Conservation (phyloP, 176 grass and related monocot species). For the Oryza longistaminata region DNA sequence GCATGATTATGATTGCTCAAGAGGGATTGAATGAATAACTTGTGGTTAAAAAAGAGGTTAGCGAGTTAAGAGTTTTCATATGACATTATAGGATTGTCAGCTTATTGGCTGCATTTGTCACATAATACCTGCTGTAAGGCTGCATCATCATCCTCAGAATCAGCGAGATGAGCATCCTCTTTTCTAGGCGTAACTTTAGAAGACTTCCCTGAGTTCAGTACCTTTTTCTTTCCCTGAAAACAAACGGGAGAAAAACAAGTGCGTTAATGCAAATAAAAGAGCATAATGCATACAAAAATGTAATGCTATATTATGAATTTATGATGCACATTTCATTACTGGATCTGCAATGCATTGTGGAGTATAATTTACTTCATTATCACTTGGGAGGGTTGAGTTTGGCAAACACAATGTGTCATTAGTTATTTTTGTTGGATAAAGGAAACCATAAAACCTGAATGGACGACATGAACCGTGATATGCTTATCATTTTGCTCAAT, state of each 20-base stretch:
- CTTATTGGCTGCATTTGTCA: neutral
- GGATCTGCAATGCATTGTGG: neutral
- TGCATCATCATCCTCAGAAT: conserved; percentile 62
- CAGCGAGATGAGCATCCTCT: conserved; percentile 23
- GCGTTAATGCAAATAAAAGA: neutral
- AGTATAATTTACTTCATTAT: neutral
- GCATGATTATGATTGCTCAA: conserved; percentile 31
- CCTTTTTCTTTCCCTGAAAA: conserved; percentile 60
- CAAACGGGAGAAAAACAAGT: neutral
- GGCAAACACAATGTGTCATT: neutral
- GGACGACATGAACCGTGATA: neutral
- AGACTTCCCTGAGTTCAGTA: conserved; percentile 38
- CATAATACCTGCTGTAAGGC: conserved; percentile 66
- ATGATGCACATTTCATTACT: neutral
- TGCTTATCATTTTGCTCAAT: neutral
- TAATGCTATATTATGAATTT: neutral
- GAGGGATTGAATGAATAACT: neutral
- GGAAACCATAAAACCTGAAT: neutral
- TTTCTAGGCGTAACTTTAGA: conserved; percentile 29
- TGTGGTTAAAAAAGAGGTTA: neutral
- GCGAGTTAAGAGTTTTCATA: neutral
- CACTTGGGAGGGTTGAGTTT: neutral
- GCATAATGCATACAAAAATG: neutral
- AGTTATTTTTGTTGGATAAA: neutral
- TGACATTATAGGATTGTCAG: neutral